Base-by-base conservation (phyloP, 1,284 basidiomycete species). In the Athelia sp. region DNA sequence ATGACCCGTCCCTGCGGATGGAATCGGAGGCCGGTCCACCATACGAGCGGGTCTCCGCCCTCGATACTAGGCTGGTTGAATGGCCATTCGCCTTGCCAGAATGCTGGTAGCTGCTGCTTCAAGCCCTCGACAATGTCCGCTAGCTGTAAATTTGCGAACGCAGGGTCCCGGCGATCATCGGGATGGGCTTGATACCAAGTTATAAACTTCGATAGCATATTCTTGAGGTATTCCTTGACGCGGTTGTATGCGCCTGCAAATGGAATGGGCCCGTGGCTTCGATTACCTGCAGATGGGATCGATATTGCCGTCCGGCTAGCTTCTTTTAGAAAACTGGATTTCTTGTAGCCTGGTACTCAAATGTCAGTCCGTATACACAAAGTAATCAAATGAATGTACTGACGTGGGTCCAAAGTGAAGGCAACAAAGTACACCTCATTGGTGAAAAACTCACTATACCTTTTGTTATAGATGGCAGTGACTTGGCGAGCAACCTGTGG, bases 391-490 rank as follows among this genome's bases (percentile, higher is more conserved):
- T 34, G 32, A 34, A 11, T n/a, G 11, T n/a, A n/a, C 48, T 26
- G 15, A 60, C 53, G 54, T 36, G 59, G 59, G 38, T 62, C 58
- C n/a, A 62, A 52, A 21, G 52, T n/a, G 48, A 62, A 58, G n/a
- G 58, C 59, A 15, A 50, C 42, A 45, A 62, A 59, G 43, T 59
- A 62, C 19, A 60, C 31, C 19, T 58, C 51, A 21, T 54, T 51
- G 13, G 35, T 29, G 45, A 54, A 54, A 35, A 62, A 58, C 26
- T 58, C 55, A 6, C 45, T 29, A 32, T 57, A 62, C 13, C 56
- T 51, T 32, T 36, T 47, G 50, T 62, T 62, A 38, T 50, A 54
- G n/a, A 62, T 52, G n/a, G 21, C 31, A 2, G 48, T 59, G 3
- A 62, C 52, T n/a, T n/a, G 31, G 11, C 42, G 10, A 24, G 55